Evolutionary conservation across 768 basidiomycete species (phyloP), one percentile per base, ranked within the genome.

Genomic region (Lyophyllum shimeji): DNA sequence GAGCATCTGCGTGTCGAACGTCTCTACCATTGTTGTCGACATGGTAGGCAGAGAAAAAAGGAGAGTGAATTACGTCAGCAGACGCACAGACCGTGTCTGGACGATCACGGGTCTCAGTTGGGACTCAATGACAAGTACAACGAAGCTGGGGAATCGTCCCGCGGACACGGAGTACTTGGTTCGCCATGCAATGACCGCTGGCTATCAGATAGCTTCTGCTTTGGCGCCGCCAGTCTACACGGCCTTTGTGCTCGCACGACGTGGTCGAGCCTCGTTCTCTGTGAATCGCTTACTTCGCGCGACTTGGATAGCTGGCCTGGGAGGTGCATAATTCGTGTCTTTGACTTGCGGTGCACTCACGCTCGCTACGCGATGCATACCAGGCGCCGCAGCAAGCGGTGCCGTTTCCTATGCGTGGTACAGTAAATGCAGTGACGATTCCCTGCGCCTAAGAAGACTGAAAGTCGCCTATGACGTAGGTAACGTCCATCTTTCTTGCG

Each of bases 221-320:
- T 59, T 90, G 40, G 74, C 78, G 0, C 87, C 88, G 12, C 84
- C 87, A 8, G 68, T 76, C 6, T 92, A 91, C 59, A 68, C 76
- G 5, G 76, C 75, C 0, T 79, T 83, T 58, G 67, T 82, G 11
- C 60, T 89, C 31, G 73, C 76, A 31, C 78, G 82, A 59, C 82
- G 78, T 55, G 84, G 87, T 7, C 74, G 81, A 29, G 69, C 73
- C 13, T 75, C 82, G 25, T 71, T 90, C 53, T 80, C 78, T 7
- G 62, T 85, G 39, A 91, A 89, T 63, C 80, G 80, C 24, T 62
- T 85, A 15, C 75, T 92, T 33, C 83, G 88, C 12, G 84, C 88
- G 29, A 87, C 87, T 15, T 91, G 89, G 90, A 63, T 85, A 4
- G 85, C 86, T 17, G 87, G 90, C 27, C 67, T 79, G 17, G 72